Percentiles rank a stretch among this genome's conserved stretches.
These are phyloP conservation scores for Tolypocladium inflatum DNA, from an alignment of 2,329 filamentous ascomycete genomes.

Conservation along the genomic window DNA sequence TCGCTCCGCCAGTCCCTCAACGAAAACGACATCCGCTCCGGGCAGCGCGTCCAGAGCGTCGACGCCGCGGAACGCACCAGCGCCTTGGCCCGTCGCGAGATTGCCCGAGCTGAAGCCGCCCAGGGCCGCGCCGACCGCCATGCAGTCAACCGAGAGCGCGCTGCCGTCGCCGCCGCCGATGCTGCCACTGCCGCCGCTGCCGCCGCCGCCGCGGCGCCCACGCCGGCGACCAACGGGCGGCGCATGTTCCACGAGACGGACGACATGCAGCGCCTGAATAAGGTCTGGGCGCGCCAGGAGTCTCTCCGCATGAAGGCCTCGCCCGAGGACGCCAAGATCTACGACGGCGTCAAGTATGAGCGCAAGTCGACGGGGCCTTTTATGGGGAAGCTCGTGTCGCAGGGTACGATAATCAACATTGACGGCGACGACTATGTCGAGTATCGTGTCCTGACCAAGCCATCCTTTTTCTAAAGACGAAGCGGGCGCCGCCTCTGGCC, in stretches of 20 bases:
- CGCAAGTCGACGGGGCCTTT: slow-evolving; percentile 52
- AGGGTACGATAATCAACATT: slow-evolving; percentile 52
- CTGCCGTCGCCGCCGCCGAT: slow-evolving; percentile 21
- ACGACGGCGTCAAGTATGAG: slow-evolving; percentile 52
- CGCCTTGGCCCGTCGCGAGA: slow-evolving; percentile 39
- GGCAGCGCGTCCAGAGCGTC: slow-evolving; percentile 12
- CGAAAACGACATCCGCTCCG: slow-evolving; percentile 8
- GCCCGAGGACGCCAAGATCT: slow-evolving; percentile 45
- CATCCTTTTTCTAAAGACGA: slow-evolving; percentile 44
- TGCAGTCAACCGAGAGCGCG: slow-evolving; percentile 30
- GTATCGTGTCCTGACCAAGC: slow-evolving; percentile 55
- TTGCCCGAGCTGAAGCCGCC: slow-evolving; percentile 39
- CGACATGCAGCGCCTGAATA: slow-evolving; percentile 42
- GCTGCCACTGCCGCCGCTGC: slow-evolving; percentile 18
- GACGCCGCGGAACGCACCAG: slow-evolving; percentile 36
- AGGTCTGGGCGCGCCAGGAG: slow-evolving; percentile 47
- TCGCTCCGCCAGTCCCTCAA: slow-evolving; percentile 16
- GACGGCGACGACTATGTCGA: slow-evolving; percentile 60
- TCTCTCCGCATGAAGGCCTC: slow-evolving; percentile 31
- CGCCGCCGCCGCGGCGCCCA: slow-evolving; percentile 5
- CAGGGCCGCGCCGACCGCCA: slow-evolving; percentile 42
- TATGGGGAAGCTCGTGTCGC: slow-evolving; percentile 52
- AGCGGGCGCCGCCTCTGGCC: not conserved
- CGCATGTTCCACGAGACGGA: slow-evolving; percentile 34
- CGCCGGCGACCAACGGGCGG: slow-evolving; percentile 16